phyloP scores from a whole-genome alignment of 495 filamentous ascomycete species.

The Xylaria sp. region DNA sequence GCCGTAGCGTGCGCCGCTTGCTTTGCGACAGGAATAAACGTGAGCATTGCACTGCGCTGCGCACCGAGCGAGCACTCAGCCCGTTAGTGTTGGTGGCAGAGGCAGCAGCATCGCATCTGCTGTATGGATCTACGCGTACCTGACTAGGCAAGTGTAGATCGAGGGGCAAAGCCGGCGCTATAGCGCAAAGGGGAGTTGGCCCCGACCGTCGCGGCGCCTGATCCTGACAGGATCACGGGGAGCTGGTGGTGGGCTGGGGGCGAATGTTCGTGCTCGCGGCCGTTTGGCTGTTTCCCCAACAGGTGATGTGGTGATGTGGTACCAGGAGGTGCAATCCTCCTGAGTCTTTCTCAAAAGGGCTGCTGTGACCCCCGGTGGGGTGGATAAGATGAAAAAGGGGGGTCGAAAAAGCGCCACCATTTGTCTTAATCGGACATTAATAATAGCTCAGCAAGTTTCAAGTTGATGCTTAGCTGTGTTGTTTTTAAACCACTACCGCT shows the following conservation, averaged over 20 bases:
- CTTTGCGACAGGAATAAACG: not conserved
- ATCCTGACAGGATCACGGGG: constrained; percentile 1
- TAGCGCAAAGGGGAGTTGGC: constrained; percentile 14
- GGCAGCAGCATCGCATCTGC: not conserved
- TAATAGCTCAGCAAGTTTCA: constrained; percentile 21
- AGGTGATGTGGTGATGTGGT: constrained; percentile 14
- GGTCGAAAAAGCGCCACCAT: not conserved
- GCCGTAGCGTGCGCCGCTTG: not conserved
- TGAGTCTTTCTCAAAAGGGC: constrained; percentile 19
- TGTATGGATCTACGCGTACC: constrained; percentile 11
- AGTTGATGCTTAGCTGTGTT: not conserved
- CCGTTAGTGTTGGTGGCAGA: not conserved
- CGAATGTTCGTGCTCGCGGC: not conserved
- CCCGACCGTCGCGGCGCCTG: not conserved
- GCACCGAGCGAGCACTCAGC: not conserved
- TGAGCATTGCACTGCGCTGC: not conserved
- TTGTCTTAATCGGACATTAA: constrained; percentile 9
- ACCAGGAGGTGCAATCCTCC: constrained; percentile 15
- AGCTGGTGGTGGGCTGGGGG: not conserved
- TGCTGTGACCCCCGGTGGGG: constrained; percentile 15
- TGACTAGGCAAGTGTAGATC: constrained; percentile 4
- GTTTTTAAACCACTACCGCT: not conserved
- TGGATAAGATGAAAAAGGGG: constrained; percentile 18
- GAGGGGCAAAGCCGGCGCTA: constrained; percentile 3
- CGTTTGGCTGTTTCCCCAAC: not conserved